A percentile compares a stretch with the other conserved stretches of the same genome.
phyloP scores from a whole-genome alignment of 805 yeast species.

The Cyberlindnera subsufficiens region DNA sequence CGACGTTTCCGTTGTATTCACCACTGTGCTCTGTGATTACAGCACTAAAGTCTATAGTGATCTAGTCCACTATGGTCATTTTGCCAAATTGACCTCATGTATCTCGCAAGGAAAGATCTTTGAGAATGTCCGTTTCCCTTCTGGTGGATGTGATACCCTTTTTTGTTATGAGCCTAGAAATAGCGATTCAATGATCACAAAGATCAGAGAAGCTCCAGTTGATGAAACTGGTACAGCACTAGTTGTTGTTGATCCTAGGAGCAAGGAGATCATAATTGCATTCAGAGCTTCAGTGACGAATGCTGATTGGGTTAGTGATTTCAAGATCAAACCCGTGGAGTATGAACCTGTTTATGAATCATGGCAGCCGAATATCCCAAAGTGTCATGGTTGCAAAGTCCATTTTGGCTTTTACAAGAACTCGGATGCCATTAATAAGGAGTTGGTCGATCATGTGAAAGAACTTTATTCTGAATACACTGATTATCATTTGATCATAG shows the following conservation, averaged over 20 bases:
- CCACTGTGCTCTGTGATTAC: background rate
- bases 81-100: conserved; percentile 17
- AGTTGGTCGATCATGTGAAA: conserved; percentile 25
- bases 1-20: background rate
- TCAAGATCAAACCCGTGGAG: conserved; percentile 29
- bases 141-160: conserved; percentile 18
- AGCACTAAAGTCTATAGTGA: conserved; percentile 10
- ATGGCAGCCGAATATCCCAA: conserved; percentile 1
- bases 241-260: conserved; percentile 43
- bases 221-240: conserved; percentile 45
- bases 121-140: conserved; percentile 5
- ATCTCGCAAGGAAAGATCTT: conserved; percentile 11
- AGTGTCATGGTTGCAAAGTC: conserved; percentile 48
- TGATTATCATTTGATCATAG: conserved; percentile 43
- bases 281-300: conserved; percentile 63
- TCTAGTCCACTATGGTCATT: conserved; percentile 16
- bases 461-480: conserved; percentile 34
- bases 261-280: conserved; percentile 42
- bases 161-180: conserved; percentile 12
- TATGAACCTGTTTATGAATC: background rate
- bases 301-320: conserved; percentile 65
- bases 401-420: conserved; percentile 62
- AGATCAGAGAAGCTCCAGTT: conserved; percentile 12
- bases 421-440: conserved; percentile 34
- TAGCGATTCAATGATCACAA: conserved; percentile 7